phyloP scores from a whole-genome alignment of 1,139 yeast species.

The Debaryomyces singareniensis region DNA sequence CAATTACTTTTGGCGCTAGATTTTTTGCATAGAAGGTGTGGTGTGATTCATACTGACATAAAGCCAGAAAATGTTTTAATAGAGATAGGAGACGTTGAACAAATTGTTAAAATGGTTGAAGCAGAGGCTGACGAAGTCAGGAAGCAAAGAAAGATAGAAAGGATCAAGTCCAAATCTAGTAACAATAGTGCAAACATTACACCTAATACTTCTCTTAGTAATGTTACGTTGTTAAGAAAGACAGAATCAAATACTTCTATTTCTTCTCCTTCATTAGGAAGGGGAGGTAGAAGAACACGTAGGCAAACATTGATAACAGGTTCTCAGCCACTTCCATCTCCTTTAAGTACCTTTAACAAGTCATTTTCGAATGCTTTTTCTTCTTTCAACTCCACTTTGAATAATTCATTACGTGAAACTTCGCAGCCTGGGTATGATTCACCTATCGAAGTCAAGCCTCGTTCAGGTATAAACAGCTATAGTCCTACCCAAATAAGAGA shows the following conservation, averaged over 20 bases:
- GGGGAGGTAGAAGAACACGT: slow-evolving; percentile 54
- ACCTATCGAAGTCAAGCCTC: slow-evolving; percentile 1
- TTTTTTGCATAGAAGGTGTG: slow-evolving; percentile 77
- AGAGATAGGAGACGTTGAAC: slow-evolving; percentile 73
- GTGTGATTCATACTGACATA: slow-evolving; percentile 86
- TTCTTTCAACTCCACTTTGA: slow-evolving; percentile 33
- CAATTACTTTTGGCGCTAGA: slow-evolving; percentile 74
- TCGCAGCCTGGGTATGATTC: not conserved
- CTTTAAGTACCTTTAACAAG: slow-evolving; percentile 46
- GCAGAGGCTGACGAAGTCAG: slow-evolving; percentile 35
- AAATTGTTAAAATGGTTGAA: slow-evolving; percentile 53
- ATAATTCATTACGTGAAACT: slow-evolving; percentile 29
- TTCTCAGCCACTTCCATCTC: slow-evolving; percentile 80
- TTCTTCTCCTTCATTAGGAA: slow-evolving; percentile 34
- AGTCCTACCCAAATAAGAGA: not conserved
- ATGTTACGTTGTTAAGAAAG: slow-evolving; percentile 5
- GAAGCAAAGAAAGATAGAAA: slow-evolving; percentile 27
- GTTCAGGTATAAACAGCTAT: not conserved
- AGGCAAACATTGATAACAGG: slow-evolving; percentile 78
- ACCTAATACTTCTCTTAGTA: slow-evolving; percentile 11
- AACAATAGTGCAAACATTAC: slow-evolving; percentile 10
- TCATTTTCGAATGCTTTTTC: slow-evolving; percentile 34
- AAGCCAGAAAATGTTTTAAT: slow-evolving; percentile 87
- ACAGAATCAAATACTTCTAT: slow-evolving; percentile 3
- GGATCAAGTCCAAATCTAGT: slow-evolving; percentile 15